These are phyloP conservation scores for Penicillium palitans DNA, from an alignment of 2,329 filamentous ascomycete genomes.

Conservation along the genomic window DNA sequence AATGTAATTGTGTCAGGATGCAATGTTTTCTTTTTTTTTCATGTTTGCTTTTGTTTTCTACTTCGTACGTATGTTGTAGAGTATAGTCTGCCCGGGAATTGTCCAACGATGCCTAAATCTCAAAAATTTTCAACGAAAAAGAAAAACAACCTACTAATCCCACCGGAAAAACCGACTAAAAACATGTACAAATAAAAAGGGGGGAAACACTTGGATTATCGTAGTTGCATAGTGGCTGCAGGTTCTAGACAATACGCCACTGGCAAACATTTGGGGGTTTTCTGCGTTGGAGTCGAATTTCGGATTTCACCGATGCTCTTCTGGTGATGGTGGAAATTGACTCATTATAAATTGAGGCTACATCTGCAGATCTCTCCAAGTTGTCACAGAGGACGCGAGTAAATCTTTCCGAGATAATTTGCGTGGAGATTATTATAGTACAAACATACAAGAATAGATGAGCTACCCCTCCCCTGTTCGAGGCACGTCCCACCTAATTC, in stretches of 20 bases:
- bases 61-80: neutral
- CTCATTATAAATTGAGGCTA: neutral
- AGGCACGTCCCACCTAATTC: neutral
- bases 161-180: neutral
- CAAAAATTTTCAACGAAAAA: neutral
- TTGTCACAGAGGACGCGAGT: neutral
- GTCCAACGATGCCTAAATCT: slow-evolving; percentile 2
- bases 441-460: neutral
- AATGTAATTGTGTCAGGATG: slow-evolving; percentile 8
- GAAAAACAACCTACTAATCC: neutral
- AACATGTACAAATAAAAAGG: neutral
- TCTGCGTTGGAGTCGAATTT: neutral
- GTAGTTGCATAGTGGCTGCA: slow-evolving; percentile 12
- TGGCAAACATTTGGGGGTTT: slow-evolving; percentile 4
- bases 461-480: neutral
- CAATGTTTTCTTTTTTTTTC: slow-evolving; percentile 3
- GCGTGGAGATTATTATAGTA: neutral
- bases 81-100: neutral
- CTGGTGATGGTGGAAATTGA: neutral
- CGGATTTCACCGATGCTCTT: slow-evolving; percentile 1
- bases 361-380: neutral
- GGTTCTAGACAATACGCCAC: slow-evolving; percentile 10
- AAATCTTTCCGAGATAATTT: neutral
- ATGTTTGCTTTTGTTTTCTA: neutral
- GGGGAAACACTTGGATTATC: neutral